These are phyloP conservation scores for Handroanthus guayacan DNA, from an alignment of 257 asterid species.

Conservation along the genomic window DNA sequence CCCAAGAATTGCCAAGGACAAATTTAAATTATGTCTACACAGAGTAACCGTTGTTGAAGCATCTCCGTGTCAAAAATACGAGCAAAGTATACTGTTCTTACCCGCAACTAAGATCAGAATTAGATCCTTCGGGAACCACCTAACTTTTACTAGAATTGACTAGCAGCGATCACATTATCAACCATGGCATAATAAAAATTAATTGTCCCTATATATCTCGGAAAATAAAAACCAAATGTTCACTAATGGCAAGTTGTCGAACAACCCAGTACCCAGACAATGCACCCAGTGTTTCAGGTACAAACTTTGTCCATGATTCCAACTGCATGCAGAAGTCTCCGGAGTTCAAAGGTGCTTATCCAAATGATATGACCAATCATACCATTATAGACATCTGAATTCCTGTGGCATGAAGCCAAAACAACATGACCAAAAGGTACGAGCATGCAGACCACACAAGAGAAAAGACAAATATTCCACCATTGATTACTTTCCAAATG, in stretches of 20 bases:
- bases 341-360: slow-evolving; percentile 18
- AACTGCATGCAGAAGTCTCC: slow-evolving; percentile 38
- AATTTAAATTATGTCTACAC: slow-evolving; percentile 52
- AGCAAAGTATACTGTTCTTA: slow-evolving; percentile 41
- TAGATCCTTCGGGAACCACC: slow-evolving; percentile 36
- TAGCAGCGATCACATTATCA: slow-evolving; percentile 37
- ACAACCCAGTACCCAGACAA: slow-evolving; percentile 34
- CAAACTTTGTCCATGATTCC: slow-evolving; percentile 35
- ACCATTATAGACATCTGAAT: slow-evolving; percentile 30
- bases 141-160: slow-evolving; percentile 37
- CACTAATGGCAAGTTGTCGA: slow-evolving; percentile 28
- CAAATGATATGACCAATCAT: slow-evolving; percentile 23
- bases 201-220: slow-evolving; percentile 36
- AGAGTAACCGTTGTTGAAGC: slow-evolving; percentile 50
- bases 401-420: slow-evolving; percentile 36
- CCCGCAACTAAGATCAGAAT: slow-evolving; percentile 43
- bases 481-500: slow-evolving; percentile 23
- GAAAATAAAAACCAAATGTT: slow-evolving; percentile 35
- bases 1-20: slow-evolving; percentile 52
- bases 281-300: slow-evolving; percentile 23
- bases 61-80: slow-evolving; percentile 55
- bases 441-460: slow-evolving; percentile 25
- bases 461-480: slow-evolving; percentile 27
- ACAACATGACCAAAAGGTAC: slow-evolving; percentile 14
- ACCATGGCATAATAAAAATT: slow-evolving; percentile 33